Conservation (phyloP, 1,284 basidiomycete species). For the Ceratobasidium sp. region DNA sequence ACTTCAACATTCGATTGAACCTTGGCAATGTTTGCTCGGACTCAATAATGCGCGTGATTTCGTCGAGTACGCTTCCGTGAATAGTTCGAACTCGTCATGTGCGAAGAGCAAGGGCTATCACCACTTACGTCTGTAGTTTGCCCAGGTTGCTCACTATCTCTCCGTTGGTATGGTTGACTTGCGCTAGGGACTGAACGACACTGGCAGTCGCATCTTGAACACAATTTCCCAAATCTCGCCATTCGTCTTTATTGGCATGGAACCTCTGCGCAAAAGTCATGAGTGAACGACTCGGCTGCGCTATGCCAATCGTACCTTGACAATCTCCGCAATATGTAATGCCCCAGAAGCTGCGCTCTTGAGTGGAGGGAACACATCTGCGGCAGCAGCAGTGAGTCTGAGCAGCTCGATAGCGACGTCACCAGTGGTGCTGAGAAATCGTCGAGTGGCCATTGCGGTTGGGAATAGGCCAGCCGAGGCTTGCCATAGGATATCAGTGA, state of each 20-base stretch:
- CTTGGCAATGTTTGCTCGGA: neutral
- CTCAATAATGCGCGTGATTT: neutral
- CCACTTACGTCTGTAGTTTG: neutral
- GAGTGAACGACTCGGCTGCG: neutral
- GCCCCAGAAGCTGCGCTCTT: conserved; percentile 2
- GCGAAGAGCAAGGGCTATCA: too few relatives aligned
- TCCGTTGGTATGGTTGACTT: neutral
- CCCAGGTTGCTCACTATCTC: neutral
- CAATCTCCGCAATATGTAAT: neutral
- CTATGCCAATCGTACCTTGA: neutral
- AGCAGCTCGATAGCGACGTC: conserved; percentile 10
- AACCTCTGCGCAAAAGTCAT: neutral
- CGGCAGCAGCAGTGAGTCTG: neutral
- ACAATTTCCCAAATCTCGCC: neutral
- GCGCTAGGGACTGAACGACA: neutral
- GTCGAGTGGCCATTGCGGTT: neutral
- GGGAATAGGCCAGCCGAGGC: neutral
- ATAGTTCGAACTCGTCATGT: too few relatives aligned
- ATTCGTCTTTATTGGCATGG: neutral
- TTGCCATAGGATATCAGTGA: too few relatives aligned
- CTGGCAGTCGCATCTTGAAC: neutral
- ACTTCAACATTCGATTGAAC: neutral
- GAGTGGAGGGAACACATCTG: conserved; percentile 7
- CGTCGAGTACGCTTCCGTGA: neutral
- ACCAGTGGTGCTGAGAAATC: neutral